These are phyloP conservation scores for Blepharisma stoltei DNA, from an alignment of 73 alveolate genomes.

Conservation along the genomic window DNA sequence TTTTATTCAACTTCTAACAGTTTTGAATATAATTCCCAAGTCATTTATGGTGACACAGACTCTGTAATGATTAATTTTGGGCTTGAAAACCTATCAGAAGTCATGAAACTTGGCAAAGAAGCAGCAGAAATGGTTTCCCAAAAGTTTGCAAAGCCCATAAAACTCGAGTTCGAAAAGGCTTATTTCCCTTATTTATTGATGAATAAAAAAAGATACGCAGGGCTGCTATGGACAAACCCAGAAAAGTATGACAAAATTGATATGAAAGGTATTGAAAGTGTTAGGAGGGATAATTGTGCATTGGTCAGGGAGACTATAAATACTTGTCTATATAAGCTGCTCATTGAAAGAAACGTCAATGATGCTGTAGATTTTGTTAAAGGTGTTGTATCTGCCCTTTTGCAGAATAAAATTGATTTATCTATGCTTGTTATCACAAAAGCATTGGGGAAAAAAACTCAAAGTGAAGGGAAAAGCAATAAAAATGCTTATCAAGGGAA, in stretches of 20 bases:
- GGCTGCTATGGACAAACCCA: slow-evolving; percentile 93
- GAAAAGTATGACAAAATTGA: slow-evolving; percentile 94
- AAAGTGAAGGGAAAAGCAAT: slow-evolving; percentile 41
- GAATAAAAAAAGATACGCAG: slow-evolving; percentile 96
- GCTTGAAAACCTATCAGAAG: slow-evolving; percentile 78
- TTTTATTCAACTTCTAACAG: slow-evolving; percentile 85
- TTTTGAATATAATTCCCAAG: slow-evolving; percentile 87
- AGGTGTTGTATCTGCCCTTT: slow-evolving; percentile 91
- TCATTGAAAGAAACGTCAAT: slow-evolving; percentile 71
- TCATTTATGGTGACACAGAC: slow-evolving; percentile 99
- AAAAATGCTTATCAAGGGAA: slow-evolving; percentile 69
- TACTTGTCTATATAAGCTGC: slow-evolving; percentile 36
- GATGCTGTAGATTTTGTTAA: slow-evolving; percentile 78
- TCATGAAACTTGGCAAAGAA: slow-evolving; percentile 92
- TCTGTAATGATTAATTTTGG: slow-evolving; percentile 99
- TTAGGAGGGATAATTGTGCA: slow-evolving; percentile 98
- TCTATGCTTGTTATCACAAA: slow-evolving; percentile 96
- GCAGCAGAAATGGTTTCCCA: slow-evolving; percentile 92
- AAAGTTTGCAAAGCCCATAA: slow-evolving; percentile 93
- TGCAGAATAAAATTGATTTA: slow-evolving; percentile 96
- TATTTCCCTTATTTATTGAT: slow-evolving; percentile 97
- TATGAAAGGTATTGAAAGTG: slow-evolving; percentile 97
- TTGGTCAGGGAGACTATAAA: slow-evolving; percentile 73
- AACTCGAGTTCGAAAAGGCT: slow-evolving; percentile 98
- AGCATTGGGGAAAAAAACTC: slow-evolving; percentile 77